phyloP scores from a whole-genome alignment of 257 asterid species.

The Nicotiana otophora region DNA sequence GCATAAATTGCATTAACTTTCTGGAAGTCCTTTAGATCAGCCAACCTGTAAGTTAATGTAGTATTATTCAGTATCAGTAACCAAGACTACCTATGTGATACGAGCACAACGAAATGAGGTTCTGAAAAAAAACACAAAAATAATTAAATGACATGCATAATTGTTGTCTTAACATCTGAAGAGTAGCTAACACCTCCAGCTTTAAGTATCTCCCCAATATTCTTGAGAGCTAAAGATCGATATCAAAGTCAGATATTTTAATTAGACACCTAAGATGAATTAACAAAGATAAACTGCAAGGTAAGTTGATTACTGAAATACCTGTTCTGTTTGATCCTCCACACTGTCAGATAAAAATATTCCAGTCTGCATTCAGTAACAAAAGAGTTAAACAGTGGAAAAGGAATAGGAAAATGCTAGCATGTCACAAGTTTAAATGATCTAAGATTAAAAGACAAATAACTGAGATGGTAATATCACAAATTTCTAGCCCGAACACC shows the following conservation, averaged over 20 bases:
- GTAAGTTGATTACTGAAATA: slow-evolving; percentile 6
- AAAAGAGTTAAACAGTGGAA: neutral
- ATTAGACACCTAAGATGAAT: neutral
- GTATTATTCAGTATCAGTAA: slow-evolving; percentile 13
- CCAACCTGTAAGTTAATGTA: slow-evolving; percentile 58
- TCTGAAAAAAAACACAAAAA: neutral
- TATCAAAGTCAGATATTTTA: slow-evolving; percentile 9
- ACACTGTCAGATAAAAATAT: slow-evolving; percentile 66
- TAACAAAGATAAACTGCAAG: neutral
- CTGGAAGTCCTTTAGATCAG: slow-evolving; percentile 91
- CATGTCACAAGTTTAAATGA: neutral
- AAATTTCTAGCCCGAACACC: no score
- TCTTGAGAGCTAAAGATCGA: slow-evolving; percentile 57
- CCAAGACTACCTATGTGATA: neutral
- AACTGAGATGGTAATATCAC: neutral
- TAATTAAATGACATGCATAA: slow-evolving; percentile 47
- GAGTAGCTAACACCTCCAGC: slow-evolving; percentile 85
- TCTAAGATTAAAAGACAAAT: neutral
- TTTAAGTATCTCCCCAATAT: slow-evolving; percentile 93
- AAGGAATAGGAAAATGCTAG: neutral
- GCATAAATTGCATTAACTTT: slow-evolving; percentile 85
- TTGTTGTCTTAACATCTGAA: slow-evolving; percentile 93
- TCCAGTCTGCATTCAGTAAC: slow-evolving; percentile 58
- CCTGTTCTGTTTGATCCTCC: slow-evolving; percentile 98
- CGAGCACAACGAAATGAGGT: slow-evolving; percentile 1